phyloP scores from a whole-genome alignment of 768 basidiomycete genomes.

The Phylloporus rhodoxanthus region DNA sequence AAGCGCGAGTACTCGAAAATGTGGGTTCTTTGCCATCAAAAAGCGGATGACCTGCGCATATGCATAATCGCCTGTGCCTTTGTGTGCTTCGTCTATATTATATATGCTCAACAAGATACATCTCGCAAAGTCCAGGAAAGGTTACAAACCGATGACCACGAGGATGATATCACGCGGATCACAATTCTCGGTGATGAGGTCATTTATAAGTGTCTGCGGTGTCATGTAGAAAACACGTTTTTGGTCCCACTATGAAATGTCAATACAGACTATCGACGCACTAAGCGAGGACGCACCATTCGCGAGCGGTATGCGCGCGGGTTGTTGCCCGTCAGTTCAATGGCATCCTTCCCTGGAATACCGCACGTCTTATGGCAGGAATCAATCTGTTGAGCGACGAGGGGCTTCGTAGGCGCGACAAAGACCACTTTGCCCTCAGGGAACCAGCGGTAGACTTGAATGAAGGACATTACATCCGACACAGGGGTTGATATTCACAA shows the following conservation, averaged over 20 bases:
- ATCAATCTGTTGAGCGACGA: slow-evolving; percentile 91
- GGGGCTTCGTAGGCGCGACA: slow-evolving; percentile 91
- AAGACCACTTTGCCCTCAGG: slow-evolving; percentile 90
- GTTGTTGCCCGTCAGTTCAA: slow-evolving; percentile 81
- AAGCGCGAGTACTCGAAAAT: slow-evolving; percentile 87
- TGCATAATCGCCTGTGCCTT: slow-evolving; percentile 87
- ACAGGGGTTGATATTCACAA: background rate
- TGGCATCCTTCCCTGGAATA: slow-evolving; percentile 80
- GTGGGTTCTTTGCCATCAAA: slow-evolving; percentile 90
- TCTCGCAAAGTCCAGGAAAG: background rate
- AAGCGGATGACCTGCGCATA: slow-evolving; percentile 85
- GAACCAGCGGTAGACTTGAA: slow-evolving; percentile 83
- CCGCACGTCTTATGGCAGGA: slow-evolving; percentile 93
- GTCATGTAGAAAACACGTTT: slow-evolving; percentile 94
- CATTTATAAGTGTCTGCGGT: slow-evolving; percentile 90
- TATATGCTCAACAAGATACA: slow-evolving; percentile 2
- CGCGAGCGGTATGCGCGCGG: slow-evolving; percentile 45
- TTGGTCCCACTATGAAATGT: slow-evolving; percentile 56
- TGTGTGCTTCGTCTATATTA: slow-evolving; percentile 83
- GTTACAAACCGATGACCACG: slow-evolving; percentile 70
- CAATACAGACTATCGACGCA: background rate
- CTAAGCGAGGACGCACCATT: slow-evolving; percentile 43
- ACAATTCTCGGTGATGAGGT: slow-evolving; percentile 65
- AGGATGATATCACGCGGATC: slow-evolving; percentile 79
- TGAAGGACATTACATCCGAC: slow-evolving; percentile 2